Percentiles rank a stretch among this genome's conserved stretches.
Evolutionary conservation across 306 rosid species (phyloP).

Genomic region (Gillenia trifoliata): DNA sequence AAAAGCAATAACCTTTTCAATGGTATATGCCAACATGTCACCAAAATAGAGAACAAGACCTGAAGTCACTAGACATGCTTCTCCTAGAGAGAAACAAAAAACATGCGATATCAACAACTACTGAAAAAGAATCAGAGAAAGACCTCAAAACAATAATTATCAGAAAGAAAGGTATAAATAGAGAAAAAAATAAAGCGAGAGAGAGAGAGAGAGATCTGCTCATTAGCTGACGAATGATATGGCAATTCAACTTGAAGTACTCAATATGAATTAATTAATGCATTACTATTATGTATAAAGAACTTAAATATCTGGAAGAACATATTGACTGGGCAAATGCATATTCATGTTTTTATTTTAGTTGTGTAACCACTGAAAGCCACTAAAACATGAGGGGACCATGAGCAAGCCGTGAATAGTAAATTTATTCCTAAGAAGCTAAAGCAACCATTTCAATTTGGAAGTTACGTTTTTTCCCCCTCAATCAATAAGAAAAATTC

Average conservation of each 20-base stretch:
- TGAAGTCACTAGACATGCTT: constrained; percentile 69
- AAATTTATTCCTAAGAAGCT: not conserved
- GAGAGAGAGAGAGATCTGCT: not conserved
- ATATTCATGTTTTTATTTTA: not conserved
- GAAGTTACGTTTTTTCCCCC: not conserved
- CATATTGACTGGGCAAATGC: not conserved
- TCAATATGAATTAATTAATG: not conserved
- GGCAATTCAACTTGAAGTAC: constrained; percentile 2
- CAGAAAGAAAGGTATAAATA: not conserved
- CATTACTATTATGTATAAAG: not conserved
- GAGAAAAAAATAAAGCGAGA: not conserved
- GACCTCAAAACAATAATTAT: not conserved
- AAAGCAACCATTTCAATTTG: not conserved
- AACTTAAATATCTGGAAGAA: not conserved
- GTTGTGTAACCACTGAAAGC: not conserved
- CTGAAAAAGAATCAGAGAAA: constrained; percentile 10
- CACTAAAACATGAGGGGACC: not conserved
- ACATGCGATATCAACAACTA: constrained; percentile 2
- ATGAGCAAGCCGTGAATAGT: not conserved
- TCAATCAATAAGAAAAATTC: not conserved
- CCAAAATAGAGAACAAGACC: constrained; percentile 92
- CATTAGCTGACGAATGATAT: not conserved
- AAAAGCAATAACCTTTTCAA: constrained; percentile 48
- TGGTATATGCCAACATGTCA: constrained; percentile 70
- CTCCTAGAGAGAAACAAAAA: constrained; percentile 46